Evolutionary conservation across 441 rosid genomes (phyloP), one percentile per base, ranked within the genome.

Genomic region (Populus hybrid): DNA sequence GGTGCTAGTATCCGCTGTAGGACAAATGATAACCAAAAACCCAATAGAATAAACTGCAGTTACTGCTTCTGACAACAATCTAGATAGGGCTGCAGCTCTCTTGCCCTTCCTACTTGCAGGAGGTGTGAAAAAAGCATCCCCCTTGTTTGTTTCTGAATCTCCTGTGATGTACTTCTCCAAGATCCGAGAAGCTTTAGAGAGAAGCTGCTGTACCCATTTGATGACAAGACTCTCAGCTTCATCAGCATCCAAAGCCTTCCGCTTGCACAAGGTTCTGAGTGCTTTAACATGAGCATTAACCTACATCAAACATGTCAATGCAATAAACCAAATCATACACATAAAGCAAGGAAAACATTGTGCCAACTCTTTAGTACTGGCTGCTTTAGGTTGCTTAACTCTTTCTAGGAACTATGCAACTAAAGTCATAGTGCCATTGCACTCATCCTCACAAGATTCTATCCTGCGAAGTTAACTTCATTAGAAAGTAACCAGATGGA

Each of bases 251-350:
- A 73, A 67, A 64, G 98, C 92, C 83, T 94, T 95, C 87, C 83
- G 84, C 86, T 86, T 86, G 87, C 98, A 95, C 84, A 95, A 84
- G 68, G 97, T 91, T 89, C 88, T 87, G 65, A 95, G 93, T 73
- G 97, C 94, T 89, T 89, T 94, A 76, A 92, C 92, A 83, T 95
- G 98, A 76, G 99, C 97, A 83, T 88, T 91, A 69, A 95, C 98
- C 98, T 95, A 89, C 84, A 88, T 76, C 75, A 81, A 78, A 77
- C 16, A 75, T 23, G 40, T 78, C 69, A 74, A 57, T 21, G 73
- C 74, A 80, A 50, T 23, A 38, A 66, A 79, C 16, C 73, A 40
- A 64, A 70, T 28, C 18, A 68, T n/a, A 67, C 12, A 38, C 32
- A 73, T 35, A 36, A 67, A 32, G 20, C 40, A 24, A 20, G 18